Evolutionary conservation across 176 grass and related monocot genomes (phyloP).

Genomic region (Oryza longistaminata): DNA sequence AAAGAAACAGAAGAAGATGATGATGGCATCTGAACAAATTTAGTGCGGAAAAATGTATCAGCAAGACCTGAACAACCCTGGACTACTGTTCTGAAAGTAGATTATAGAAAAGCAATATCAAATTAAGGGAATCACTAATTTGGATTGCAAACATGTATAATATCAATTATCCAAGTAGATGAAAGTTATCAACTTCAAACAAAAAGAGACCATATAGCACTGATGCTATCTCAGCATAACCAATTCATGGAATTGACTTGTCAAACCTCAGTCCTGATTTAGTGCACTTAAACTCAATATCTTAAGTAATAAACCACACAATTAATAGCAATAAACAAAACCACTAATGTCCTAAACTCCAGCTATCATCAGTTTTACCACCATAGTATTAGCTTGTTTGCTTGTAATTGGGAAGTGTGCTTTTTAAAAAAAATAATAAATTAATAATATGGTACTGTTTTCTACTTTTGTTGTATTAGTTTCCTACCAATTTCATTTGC

Average conservation of each 20-base stretch:
- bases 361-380: neutral
- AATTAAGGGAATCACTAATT: constrained; percentile 15
- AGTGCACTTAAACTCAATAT: neutral
- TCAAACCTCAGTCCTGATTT: neutral
- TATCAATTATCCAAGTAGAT: neutral
- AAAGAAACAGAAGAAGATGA: neutral
- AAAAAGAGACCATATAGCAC: neutral
- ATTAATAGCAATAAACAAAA: neutral
- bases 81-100: neutral
- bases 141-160: neutral
- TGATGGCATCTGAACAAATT: neutral
- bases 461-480: neutral
- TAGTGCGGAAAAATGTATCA: neutral
- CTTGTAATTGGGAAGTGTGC: neutral
- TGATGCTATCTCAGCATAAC: neutral
- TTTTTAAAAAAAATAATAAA: too few species aligned
- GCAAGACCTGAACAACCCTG: neutral
- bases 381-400: neutral
- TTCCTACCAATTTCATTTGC: neutral
- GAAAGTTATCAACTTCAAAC: neutral
- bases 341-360: neutral
- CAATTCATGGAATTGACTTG: neutral
- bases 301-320: too few species aligned
- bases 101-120: constrained; percentile 5
- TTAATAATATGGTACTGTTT: neutral